These are phyloP conservation scores for Besnoitia besnoiti DNA, from an alignment of 169 alveolate species.

Conservation along the genomic window DNA sequence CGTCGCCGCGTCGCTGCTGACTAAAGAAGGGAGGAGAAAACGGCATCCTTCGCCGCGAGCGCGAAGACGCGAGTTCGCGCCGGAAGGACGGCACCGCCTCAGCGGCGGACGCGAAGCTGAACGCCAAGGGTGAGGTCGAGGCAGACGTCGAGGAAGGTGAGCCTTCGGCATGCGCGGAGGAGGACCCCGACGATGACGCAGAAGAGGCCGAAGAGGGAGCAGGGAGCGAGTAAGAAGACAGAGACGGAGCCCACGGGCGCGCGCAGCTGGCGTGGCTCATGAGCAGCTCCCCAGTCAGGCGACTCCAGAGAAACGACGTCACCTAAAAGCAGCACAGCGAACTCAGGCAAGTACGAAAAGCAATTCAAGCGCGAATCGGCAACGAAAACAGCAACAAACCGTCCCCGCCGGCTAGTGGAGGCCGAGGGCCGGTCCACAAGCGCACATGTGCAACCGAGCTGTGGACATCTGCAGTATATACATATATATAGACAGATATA, in stretches of 20 bases:
- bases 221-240: background rate
- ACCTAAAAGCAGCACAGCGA: conserved; percentile 15
- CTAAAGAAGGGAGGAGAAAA: background rate
- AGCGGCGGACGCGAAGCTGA: background rate
- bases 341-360: background rate
- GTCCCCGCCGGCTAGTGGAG: too few species aligned
- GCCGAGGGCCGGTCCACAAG: too few species aligned
- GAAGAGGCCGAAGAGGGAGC: background rate
- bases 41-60: background rate
- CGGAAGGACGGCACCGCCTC: background rate
- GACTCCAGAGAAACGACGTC: conserved; percentile 58
- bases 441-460: too few species aligned
- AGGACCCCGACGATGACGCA: background rate
- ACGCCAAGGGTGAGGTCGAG: background rate
- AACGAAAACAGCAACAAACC: too few species aligned
- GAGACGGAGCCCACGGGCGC: conserved; percentile 45
- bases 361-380: background rate
- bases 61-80: background rate
- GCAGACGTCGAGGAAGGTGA: background rate
- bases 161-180: background rate
- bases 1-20: background rate
- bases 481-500: too few species aligned
- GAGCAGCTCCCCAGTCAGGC: conserved; percentile 51
- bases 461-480: too few species aligned
- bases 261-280: conserved; percentile 53